phyloP scores from a whole-genome alignment of 345 rosid species.

The Melaleuca alternifolia region DNA sequence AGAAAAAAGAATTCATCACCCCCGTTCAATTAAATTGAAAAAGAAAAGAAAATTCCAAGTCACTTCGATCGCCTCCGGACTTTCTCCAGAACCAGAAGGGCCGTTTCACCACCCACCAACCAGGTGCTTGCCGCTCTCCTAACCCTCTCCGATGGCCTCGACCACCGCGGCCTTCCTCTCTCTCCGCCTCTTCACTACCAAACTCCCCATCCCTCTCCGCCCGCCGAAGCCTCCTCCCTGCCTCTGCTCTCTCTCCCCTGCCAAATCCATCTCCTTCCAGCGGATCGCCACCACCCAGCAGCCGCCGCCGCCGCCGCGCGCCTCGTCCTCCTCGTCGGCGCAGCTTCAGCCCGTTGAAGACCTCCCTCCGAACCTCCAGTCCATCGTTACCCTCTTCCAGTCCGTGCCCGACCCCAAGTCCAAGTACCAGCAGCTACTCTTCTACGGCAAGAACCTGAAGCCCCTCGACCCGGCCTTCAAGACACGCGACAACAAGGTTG shows the following conservation, averaged over 20 bases:
- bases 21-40: neutral
- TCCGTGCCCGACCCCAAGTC: slow-evolving; percentile 28
- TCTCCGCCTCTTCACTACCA: slow-evolving; percentile 27
- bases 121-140: neutral
- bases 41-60: neutral
- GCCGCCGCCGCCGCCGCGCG: neutral
- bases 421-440: slow-evolving; percentile 25
- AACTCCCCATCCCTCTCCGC: slow-evolving; percentile 9
- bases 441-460: slow-evolving; percentile 55
- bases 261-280: slow-evolving; percentile 1
- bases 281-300: slow-evolving; percentile 20
- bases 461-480: slow-evolving; percentile 66
- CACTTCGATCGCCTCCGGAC: neutral
- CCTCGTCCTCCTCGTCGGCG: slow-evolving; percentile 18
- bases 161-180: slow-evolving; percentile 14
- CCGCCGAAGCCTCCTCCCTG: neutral
- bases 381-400: slow-evolving; percentile 74
- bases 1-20: neutral
- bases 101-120: neutral
- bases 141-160: neutral
- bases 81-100: neutral
- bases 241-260: neutral
- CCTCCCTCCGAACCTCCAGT: slow-evolving; percentile 83
- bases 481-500: slow-evolving; percentile 72
- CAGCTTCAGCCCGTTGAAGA: slow-evolving; percentile 63